Conservation (phyloP, 2,329 filamentous ascomycete genomes). For the Paraphaeosphaeria sporulosa region DNA sequence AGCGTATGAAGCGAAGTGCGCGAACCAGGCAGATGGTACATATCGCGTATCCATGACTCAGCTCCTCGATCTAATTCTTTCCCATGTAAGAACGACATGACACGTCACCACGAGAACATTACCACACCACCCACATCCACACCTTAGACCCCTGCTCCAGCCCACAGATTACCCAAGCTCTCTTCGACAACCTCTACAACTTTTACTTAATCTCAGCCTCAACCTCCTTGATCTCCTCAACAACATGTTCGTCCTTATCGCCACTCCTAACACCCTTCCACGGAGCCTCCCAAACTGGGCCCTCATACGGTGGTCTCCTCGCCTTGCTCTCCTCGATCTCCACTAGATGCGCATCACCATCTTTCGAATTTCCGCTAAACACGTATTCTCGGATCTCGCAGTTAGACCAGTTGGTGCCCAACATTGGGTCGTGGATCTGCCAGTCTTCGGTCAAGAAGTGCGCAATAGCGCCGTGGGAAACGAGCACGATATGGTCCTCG, state of each 20-base stretch:
- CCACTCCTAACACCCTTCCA: constrained; percentile 3
- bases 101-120: too few species aligned
- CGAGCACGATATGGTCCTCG: constrained; percentile 66
- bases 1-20: too few species aligned
- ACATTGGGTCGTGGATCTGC: constrained; percentile 47
- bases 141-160: too few species aligned
- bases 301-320: constrained; percentile 23
- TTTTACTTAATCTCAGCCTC: neutral
- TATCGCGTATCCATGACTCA: too few species aligned
- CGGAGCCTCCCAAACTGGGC: neutral
- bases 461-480: constrained; percentile 83
- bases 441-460: constrained; percentile 88
- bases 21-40: too few species aligned
- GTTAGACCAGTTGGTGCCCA: constrained; percentile 41
- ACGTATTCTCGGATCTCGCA: constrained; percentile 45
- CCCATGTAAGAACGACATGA: too few species aligned
- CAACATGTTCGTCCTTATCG: constrained; percentile 38
- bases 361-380: constrained; percentile 35
- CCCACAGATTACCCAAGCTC: too few species aligned
- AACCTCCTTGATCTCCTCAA: constrained; percentile 34
- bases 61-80: too few species aligned
- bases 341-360: constrained; percentile 36
- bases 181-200: too few species aligned
- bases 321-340: constrained; percentile 35
- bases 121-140: too few species aligned